phyloP scores from a whole-genome alignment of 768 basidiomycete genomes.

The Serendipita sp. region DNA sequence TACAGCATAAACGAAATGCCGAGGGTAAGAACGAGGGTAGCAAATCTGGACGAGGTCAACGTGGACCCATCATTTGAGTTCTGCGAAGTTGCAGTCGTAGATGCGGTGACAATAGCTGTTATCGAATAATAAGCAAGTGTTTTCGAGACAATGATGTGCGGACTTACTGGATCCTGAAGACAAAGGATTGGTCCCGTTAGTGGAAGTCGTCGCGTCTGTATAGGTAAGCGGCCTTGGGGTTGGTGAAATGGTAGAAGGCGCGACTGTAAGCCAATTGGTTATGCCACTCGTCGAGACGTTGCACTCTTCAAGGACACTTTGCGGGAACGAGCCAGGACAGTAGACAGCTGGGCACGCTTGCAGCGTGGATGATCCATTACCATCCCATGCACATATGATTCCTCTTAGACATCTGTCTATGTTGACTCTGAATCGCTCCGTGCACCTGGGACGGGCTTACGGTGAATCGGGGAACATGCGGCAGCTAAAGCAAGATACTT shows the following conservation, averaged over 20 bases:
- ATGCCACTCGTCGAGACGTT: not conserved
- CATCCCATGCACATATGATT: conserved; percentile 4
- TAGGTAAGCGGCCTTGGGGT: not conserved
- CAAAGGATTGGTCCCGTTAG: not conserved
- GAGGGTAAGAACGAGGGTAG: no score
- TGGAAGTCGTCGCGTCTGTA: not conserved
- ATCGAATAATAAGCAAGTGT: no score
- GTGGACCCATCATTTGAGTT: no score
- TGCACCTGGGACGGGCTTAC: not conserved
- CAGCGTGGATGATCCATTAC: not conserved
- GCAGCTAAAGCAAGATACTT: not conserved
- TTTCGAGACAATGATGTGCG: no score
- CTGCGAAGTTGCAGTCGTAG: no score
- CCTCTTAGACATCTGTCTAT: not conserved
- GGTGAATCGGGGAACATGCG: no score
- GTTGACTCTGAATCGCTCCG: not conserved
- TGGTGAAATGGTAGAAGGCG: not conserved
- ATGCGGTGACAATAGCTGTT: no score
- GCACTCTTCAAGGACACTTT: not conserved
- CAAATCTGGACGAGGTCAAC: no score
- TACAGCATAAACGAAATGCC: no score
- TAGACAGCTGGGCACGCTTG: not conserved
- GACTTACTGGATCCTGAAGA: not conserved
- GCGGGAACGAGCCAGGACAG: not conserved
- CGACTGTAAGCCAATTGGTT: not conserved